Percentiles rank a stretch among this genome's conserved stretches.
Evolutionary conservation across 2,329 filamentous ascomycete species (phyloP).

Genomic region (Phaeosphaeria sp.): DNA sequence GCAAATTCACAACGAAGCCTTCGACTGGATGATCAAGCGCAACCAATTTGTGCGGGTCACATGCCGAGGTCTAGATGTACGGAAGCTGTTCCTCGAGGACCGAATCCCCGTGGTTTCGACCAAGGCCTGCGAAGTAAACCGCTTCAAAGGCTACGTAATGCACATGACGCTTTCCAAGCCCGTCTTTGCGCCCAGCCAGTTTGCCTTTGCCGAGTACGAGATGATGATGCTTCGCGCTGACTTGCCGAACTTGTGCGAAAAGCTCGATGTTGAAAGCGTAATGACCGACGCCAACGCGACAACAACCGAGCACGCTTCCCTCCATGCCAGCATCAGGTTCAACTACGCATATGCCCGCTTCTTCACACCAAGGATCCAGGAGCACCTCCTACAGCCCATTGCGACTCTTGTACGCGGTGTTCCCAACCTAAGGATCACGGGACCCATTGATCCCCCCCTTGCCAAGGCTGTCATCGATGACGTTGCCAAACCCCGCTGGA

Average conservation of each 20-base stretch:
- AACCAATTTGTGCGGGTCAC: constrained; percentile 33
- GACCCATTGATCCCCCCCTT: constrained; percentile 21
- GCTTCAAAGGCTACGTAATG: constrained; percentile 34
- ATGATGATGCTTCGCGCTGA: constrained; percentile 34
- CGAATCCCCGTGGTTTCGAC: constrained; percentile 28
- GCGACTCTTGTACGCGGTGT: constrained; percentile 26
- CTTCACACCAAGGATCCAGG: constrained; percentile 26
- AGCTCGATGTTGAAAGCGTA: constrained; percentile 32
- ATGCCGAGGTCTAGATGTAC: constrained; percentile 28
- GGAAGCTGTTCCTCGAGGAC: constrained; percentile 26
- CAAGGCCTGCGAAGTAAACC: constrained; percentile 18
- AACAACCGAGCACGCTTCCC: constrained; percentile 24
- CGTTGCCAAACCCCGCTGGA: constrained; percentile 32
- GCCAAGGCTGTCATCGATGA: constrained; percentile 17
- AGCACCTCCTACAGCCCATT: constrained; percentile 27
- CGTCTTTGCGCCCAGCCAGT: constrained; percentile 13
- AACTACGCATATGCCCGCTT: constrained; percentile 21
- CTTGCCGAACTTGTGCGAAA: constrained; percentile 26
- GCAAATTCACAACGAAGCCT: constrained; percentile 35
- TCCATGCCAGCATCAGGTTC: constrained; percentile 21
- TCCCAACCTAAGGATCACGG: constrained; percentile 22
- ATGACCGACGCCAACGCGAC: constrained; percentile 32
- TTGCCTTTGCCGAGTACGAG: constrained; percentile 28
- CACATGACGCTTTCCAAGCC: constrained; percentile 34
- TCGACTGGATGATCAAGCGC: constrained; percentile 28